Evolutionary conservation across 2,329 filamentous ascomycete genomes (phyloP), one percentile per base, ranked within the genome.

Genomic region (Aspergillus phoenicis): DNA sequence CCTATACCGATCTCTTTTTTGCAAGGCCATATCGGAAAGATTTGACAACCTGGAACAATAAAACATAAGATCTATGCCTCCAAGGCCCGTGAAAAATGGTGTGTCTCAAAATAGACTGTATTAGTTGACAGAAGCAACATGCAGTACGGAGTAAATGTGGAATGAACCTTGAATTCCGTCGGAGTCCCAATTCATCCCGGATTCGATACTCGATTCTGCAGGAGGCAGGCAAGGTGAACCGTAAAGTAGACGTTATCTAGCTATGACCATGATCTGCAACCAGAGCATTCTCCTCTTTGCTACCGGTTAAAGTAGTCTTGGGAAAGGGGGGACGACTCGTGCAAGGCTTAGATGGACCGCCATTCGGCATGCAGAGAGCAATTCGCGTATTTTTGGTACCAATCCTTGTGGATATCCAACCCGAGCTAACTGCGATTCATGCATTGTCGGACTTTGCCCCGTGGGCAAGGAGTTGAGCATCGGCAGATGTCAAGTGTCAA

Each of bases 251-350:
- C 47, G 47, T 51, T 51, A 33, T 51, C 47, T 51, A 51, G 47
- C 47, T 33, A 51, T 51, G 47, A 51, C 47, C 47, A 51, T 51
- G 47, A 51, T 51, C 47, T 51, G 47, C 24, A 43, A 28, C 6
- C 26, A 17, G 8, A 43, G 36, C n/a, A 22, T 33, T 28, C 24
- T 56, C 39, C 22, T 28, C 38, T 30, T 28, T 22, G 6, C 52
- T 55, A n/a, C 52, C 52, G 24, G 38, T 38, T 43, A 5, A 36
- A 36, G 33, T 41, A 30, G 24, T 43, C 28, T 11, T 56, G 39
- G 41, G 53, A 7, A 15, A 56, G 26, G 53, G 38, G 17, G 22
- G 26, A 33, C 36, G 53, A 56, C 53, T 56, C 53, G 53, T 56
- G 53, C 53, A 26, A 56, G 39, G 53, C 53, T 33, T 56, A 33